Evolutionary conservation across 1,284 basidiomycete species (phyloP).

Genomic region (Cyathus olla): DNA sequence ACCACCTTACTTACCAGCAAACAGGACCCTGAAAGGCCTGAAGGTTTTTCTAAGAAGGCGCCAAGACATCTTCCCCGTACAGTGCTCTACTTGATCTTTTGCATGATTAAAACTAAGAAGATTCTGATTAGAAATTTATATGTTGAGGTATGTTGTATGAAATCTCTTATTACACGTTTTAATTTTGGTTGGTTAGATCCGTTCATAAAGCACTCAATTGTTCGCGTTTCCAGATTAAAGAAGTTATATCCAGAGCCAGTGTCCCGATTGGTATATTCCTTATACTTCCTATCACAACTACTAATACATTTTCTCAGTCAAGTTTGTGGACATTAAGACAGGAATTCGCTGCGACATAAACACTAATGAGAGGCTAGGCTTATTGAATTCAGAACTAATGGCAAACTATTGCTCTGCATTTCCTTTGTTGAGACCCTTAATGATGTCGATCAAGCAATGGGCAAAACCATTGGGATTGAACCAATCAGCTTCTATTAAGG

Average conservation of each 20-base stretch:
- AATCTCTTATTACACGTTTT: not conserved
- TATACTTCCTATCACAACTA: not conserved
- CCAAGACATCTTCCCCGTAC: constrained; percentile 37
- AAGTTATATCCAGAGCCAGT: constrained; percentile 44
- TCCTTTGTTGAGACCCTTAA: constrained; percentile 53
- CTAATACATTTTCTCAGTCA: constrained; percentile 51
- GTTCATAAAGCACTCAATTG: constrained; percentile 32
- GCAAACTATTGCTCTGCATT: constrained; percentile 55
- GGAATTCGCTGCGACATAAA: constrained; percentile 64
- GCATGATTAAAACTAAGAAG: not conserved
- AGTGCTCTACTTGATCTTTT: constrained; percentile 10
- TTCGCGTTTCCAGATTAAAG: constrained; percentile 48
- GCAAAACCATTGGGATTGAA: constrained; percentile 62
- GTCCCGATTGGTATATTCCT: constrained; percentile 63
- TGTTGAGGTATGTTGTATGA: constrained; percentile 36
- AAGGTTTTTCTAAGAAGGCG: constrained; percentile 45
- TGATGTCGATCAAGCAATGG: constrained; percentile 64
- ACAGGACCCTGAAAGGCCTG: constrained; percentile 50
- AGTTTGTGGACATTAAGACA: constrained; percentile 57
- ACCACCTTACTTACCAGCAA: not conserved
- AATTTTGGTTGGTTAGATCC: constrained; percentile 36
- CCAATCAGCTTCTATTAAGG: constrained; percentile 38
- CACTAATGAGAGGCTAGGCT: constrained; percentile 67
- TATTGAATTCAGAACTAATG: constrained; percentile 62
- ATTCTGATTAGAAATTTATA: constrained; percentile 44